phyloP scores from a whole-genome alignment of 2,329 filamentous ascomycete species.

The Lasiodiplodia citricola region DNA sequence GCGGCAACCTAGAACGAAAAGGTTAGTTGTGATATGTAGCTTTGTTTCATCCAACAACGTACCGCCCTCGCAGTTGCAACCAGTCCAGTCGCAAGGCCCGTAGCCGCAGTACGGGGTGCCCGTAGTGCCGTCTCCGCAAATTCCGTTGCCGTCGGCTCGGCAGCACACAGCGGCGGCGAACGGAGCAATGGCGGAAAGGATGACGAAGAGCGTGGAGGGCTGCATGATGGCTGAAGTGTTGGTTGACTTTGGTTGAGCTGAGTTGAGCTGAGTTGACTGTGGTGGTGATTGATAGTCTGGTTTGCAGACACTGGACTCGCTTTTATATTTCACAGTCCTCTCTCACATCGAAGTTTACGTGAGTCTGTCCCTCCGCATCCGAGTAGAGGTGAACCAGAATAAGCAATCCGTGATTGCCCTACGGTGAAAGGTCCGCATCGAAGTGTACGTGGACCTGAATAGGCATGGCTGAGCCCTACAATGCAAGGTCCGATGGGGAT shows the following conservation, averaged over 20 bases:
- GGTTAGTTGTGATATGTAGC: neutral
- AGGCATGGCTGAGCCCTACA: too few relatives aligned
- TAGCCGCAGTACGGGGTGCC: neutral
- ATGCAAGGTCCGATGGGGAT: too few relatives aligned
- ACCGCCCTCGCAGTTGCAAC: neutral
- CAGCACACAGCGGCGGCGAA: neutral
- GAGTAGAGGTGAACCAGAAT: too few relatives aligned
- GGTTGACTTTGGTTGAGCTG: neutral
- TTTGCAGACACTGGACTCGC: neutral
- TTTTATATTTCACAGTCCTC: neutral
- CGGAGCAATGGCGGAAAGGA: neutral
- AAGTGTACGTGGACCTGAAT: too few relatives aligned
- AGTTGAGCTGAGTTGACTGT: neutral
- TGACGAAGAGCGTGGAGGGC: neutral
- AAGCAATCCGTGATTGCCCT: too few relatives aligned
- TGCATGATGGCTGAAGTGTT: neutral
- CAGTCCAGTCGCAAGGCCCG: neutral
- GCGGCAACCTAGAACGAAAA: neutral
- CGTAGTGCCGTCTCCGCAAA: neutral
- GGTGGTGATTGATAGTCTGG: neutral
- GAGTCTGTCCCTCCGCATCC: neutral
- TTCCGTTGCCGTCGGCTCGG: neutral
- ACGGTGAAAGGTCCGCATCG: too few relatives aligned
- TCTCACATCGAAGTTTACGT: neutral
- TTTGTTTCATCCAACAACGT: neutral